Evolutionary conservation across 2,329 filamentous ascomycete species (phyloP).

Genomic region (Canariomyces notabilis): DNA sequence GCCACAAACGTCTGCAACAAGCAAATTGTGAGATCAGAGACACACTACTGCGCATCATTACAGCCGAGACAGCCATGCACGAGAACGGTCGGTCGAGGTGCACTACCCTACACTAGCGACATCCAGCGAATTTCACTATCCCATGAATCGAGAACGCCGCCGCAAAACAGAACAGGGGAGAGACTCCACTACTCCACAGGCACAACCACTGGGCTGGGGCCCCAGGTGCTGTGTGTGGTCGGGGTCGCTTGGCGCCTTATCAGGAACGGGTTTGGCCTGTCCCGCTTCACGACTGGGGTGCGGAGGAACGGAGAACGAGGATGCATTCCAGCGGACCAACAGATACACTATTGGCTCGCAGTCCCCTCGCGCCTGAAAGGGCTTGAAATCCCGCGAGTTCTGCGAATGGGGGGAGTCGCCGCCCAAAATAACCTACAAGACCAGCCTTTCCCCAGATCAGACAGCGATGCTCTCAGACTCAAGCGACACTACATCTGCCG

Average conservation of each 20-base stretch:
- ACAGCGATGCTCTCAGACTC: not conserved
- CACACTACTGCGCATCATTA: too few species aligned
- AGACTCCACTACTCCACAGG: constrained; percentile 1
- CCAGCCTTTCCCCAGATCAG: not conserved
- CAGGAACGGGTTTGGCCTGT: not conserved
- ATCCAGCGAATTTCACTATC: constrained; percentile 1
- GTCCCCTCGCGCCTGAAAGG: constrained; percentile 3
- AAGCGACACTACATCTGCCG: not conserved
- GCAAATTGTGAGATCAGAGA: too few species aligned
- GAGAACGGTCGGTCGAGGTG: too few species aligned
- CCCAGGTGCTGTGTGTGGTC: not conserved
- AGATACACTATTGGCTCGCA: constrained; percentile 6
- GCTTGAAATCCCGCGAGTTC: too few species aligned
- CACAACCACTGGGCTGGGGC: constrained; percentile 3
- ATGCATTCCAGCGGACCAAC: not conserved
- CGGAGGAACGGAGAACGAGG: constrained; percentile 1
- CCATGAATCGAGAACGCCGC: not conserved
- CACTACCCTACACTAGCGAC: too few species aligned
- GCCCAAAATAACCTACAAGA: not conserved
- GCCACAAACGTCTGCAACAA: too few species aligned
- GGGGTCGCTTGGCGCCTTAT: too few species aligned
- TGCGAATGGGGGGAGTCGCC: not conserved
- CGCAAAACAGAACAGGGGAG: not conserved
- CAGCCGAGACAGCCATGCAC: too few species aligned
- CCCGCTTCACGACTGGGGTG: not conserved